Base-by-base conservation (phyloP, 331 rosid species). In the Quercus tomentella region DNA sequence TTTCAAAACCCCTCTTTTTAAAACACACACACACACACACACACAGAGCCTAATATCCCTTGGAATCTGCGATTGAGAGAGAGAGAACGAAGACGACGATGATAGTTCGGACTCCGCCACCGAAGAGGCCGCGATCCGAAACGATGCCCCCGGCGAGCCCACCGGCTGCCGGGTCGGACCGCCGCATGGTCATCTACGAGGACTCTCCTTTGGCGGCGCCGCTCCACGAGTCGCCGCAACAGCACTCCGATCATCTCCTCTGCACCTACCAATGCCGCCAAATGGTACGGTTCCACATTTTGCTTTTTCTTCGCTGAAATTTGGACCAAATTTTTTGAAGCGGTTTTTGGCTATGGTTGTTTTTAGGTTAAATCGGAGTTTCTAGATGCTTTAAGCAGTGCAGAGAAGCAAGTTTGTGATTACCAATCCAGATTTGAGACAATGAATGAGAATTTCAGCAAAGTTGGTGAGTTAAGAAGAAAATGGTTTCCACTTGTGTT, bases 191-290 rank as follows among this genome's bases (percentile, higher is more conserved):
- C 21, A 88, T 93, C 82, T 95, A 87, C 78, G 96, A 89, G 84
- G 97, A 91, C 26, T 88, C 89, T 66, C 83, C 88, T 67, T 79
- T 82, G 56, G 67, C 84, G 33, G 81, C 74, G 45, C 70, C 79
- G 56, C 56, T 70, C 2, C 79, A 74, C 72, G 89, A 83, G 55
- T 79, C 79, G 45, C 62, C 86, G 41, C 85, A 61, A 35, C 62
- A 84, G 41, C 85, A 61, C 56, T 89, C 92, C 26, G 84, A 87
- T 55, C 98, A 84, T 77, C 83, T 91, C 92, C 94, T 95, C 56
- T 95, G 98, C 93, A 95, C 99, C 62, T 95, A 93, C 75, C 98
- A 96, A 75, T 96, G 98, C 78, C 99, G 97, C 78, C 99, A 96
- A 87, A 89, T 96, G 99, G 99, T 91, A 22, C 62, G 6, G 58